Conservation (phyloP, 2,329 filamentous ascomycete genomes). For the Fusarium subglutinans region DNA sequence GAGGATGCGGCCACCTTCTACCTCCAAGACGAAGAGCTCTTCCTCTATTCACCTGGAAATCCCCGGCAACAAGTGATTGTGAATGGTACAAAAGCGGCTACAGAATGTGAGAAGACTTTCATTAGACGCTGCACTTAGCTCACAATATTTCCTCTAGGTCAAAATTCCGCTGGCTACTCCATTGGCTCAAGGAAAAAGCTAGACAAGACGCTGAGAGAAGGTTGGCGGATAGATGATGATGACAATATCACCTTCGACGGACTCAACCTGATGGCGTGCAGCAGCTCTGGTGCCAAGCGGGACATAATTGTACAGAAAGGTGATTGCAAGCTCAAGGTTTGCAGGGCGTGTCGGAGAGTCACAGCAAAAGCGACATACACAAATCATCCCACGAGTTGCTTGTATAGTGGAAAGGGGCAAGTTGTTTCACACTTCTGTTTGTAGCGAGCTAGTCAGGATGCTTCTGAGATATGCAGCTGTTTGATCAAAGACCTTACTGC, state of each 20-base stretch:
- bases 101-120: neutral
- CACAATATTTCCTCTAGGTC: neutral
- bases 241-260: neutral
- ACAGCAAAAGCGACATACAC: neutral
- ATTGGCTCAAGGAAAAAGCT: neutral
- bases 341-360: neutral
- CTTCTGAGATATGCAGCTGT: neutral
- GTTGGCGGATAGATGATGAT: neutral
- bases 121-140: neutral
- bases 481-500: neutral
- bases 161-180: neutral
- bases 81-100: neutral
- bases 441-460: neutral
- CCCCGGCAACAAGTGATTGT: neutral
- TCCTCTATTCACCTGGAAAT: neutral
- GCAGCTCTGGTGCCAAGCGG: neutral
- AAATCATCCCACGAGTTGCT: neutral
- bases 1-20: conserved; percentile 1
- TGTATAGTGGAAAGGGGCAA: neutral
- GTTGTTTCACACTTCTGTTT: neutral
- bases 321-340: neutral
- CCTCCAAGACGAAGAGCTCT: neutral
- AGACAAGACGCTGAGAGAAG: neutral
- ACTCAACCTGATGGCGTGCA: neutral
- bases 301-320: neutral